These are phyloP conservation scores for Aspergillus nanangensis DNA, from an alignment of 495 filamentous ascomycete species.

Conservation along the genomic window DNA sequence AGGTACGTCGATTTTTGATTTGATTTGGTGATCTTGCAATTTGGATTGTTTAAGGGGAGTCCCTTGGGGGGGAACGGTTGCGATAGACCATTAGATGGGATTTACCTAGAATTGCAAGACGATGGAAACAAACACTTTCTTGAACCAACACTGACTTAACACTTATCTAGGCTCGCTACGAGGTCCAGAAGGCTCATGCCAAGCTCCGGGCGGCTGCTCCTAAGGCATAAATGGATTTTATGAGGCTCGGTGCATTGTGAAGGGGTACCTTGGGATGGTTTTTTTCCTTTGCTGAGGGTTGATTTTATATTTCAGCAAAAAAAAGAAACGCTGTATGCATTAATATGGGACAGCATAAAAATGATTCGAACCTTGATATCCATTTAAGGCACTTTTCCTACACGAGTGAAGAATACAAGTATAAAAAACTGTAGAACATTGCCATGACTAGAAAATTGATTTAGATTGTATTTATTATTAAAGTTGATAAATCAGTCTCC, in stretches of 20 bases:
- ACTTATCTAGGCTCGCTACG: conserved; percentile 67
- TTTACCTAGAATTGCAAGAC: background rate
- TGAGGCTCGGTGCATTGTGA: conserved; percentile 46
- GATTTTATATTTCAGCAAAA: conserved; percentile 30
- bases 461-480: conserved; percentile 1
- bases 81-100: too few relatives aligned
- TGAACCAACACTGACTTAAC: conserved; percentile 12
- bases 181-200: conserved; percentile 87
- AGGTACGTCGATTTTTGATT: too few relatives aligned
- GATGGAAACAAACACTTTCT: conserved; percentile 3
- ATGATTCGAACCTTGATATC: conserved; percentile 49
- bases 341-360: conserved; percentile 44
- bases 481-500: background rate
- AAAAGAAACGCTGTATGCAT: conserved; percentile 44
- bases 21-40: conserved; percentile 10
- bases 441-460: too few relatives aligned
- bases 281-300: conserved; percentile 44
- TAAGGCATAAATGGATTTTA: conserved; percentile 47
- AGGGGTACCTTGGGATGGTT: conserved; percentile 44
- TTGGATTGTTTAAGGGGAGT: background rate
- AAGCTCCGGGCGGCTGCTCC: conserved; percentile 61
- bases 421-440: too few relatives aligned
- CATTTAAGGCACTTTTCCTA: too few relatives aligned
- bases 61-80: background rate
- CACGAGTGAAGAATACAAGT: too few relatives aligned